A percentile compares a stretch with the other conserved stretches of the same genome.
Evolutionary conservation across 345 rosid species (phyloP).

Genomic region (Abelmoschus esculentus): DNA sequence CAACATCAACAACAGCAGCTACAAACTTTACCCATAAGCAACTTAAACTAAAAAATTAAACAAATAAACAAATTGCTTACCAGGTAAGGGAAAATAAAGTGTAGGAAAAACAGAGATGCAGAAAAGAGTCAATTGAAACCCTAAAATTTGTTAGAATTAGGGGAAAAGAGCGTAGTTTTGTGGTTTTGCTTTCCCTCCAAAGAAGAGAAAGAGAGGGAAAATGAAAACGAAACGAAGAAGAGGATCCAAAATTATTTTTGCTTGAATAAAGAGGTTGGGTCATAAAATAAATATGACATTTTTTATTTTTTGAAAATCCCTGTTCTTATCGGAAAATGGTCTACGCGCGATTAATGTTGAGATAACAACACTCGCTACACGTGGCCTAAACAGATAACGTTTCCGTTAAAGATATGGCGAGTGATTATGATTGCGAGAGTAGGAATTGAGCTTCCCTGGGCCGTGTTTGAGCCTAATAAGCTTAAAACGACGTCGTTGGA

Average conservation of each 20-base stretch:
- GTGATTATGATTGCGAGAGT: not conserved
- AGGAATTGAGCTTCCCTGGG: not conserved
- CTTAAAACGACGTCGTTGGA: conserved; percentile 5
- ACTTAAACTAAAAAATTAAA: not conserved
- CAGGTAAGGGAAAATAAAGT: conserved; percentile 1
- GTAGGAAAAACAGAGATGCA: not conserved
- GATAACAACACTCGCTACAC: not conserved
- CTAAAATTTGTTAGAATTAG: not conserved
- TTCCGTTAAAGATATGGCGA: not conserved
- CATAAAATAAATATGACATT: conserved; percentile 1
- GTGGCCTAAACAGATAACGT: not conserved
- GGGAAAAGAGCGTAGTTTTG: not conserved
- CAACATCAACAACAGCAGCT: not conserved
- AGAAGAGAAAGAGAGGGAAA: conserved; percentile 15
- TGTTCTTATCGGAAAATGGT: not conserved
- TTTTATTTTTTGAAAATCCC: not conserved
- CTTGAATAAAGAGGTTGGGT: conserved; percentile 7
- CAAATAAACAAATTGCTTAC: not conserved
- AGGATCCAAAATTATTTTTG: conserved; percentile 15
- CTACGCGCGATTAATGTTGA: not conserved
- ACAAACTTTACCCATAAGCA: not conserved
- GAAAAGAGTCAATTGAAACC: not conserved
- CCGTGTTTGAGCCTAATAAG: not conserved
- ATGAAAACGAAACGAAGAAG: not conserved
- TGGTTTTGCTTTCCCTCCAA: conserved; percentile 16